Percentiles rank a stretch among this genome's conserved stretches.
phyloP scores from a whole-genome alignment of 805 yeast species.

The Kazachstania viticola region DNA sequence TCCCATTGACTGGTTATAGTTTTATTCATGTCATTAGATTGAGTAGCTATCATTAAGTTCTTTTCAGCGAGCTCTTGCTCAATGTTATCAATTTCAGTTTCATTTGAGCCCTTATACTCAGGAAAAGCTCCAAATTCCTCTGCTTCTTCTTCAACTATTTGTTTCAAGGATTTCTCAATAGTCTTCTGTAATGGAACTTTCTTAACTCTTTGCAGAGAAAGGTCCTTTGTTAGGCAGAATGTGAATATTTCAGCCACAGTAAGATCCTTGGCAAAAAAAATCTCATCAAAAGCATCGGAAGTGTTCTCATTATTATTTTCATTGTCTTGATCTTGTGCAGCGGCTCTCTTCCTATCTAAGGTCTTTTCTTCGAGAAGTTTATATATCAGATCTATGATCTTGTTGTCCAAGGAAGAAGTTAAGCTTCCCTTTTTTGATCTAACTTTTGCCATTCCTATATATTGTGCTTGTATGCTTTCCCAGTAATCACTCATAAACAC shows the following conservation, averaged over 20 bases:
- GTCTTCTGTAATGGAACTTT: conserved; percentile 50
- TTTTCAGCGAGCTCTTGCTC: conserved; percentile 27
- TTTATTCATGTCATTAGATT: conserved; percentile 62
- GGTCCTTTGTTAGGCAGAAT: conserved; percentile 53
- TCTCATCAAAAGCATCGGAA: conserved; percentile 17
- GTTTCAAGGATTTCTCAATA: conserved; percentile 45
- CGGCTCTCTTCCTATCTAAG: conserved; percentile 25
- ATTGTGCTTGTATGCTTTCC: too few relatives aligned
- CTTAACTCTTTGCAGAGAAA: conserved; percentile 59
- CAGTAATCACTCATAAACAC: too few relatives aligned
- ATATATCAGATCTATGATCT: conserved; percentile 44
- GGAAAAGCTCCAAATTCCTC: conserved; percentile 34
- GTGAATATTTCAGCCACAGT: conserved; percentile 39
- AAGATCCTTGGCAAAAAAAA: conserved; percentile 55
- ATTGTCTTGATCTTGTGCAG: conserved; percentile 4
- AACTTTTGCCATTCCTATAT: conserved; percentile 25
- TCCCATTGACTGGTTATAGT: conserved; percentile 68
- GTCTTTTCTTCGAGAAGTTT: conserved; percentile 51
- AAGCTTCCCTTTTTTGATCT: conserved; percentile 16
- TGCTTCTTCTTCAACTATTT: conserved; percentile 48
- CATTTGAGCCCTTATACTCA: conserved; percentile 13
- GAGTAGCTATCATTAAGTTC: conserved; percentile 53
- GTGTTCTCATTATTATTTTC: conserved; percentile 2
- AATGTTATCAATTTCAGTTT: conserved; percentile 16
- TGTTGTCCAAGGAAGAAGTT: conserved; percentile 38